phyloP scores from a whole-genome alignment of 805 yeast genomes.

The Crinitomyces ghanaensis region DNA sequence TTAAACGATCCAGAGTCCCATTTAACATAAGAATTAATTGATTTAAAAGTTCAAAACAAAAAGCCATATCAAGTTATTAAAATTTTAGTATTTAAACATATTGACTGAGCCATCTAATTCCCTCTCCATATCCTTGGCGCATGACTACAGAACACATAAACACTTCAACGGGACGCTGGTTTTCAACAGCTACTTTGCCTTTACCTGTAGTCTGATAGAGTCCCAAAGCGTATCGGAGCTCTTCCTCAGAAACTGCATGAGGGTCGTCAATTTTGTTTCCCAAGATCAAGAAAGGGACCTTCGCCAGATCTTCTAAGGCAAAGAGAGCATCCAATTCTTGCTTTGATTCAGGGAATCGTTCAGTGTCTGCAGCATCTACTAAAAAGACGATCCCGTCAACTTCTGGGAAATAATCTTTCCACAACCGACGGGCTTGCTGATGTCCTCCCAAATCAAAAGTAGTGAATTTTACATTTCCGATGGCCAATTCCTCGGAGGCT shows the following conservation, averaged over 20 bases:
- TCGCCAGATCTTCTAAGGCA: conserved; percentile 78
- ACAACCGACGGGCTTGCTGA: conserved; percentile 95
- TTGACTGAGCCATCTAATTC: conserved; percentile 96
- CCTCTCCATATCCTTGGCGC: conserved; percentile 99
- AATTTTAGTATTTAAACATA: conserved; percentile 45
- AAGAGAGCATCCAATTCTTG: conserved; percentile 90
- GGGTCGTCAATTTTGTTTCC: conserved; percentile 97
- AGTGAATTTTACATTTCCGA: conserved; percentile 92
- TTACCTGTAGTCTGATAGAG: conserved; percentile 86
- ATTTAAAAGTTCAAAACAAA: no score
- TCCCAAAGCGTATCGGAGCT: conserved; percentile 82
- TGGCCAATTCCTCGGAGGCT: conserved; percentile 94
- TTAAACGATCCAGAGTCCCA: no score
- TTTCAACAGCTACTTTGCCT: conserved; percentile 54
- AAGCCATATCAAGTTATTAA: conserved; percentile 2
- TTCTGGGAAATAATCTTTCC: conserved; percentile 99
- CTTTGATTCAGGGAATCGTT: conserved; percentile 87
- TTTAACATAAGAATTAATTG: no score
- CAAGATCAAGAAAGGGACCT: conserved; percentile 84
- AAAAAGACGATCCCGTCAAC: conserved; percentile 94
- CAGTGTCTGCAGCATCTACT: conserved; percentile 95
- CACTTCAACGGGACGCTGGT: conserved; percentile 84
- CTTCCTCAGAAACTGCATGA: conserved; percentile 89
- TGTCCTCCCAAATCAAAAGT: conserved; percentile 99
- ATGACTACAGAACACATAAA: conserved; percentile 96